Evolutionary conservation across 805 yeast genomes (phyloP).

Genomic region (Candida lessepsii): DNA sequence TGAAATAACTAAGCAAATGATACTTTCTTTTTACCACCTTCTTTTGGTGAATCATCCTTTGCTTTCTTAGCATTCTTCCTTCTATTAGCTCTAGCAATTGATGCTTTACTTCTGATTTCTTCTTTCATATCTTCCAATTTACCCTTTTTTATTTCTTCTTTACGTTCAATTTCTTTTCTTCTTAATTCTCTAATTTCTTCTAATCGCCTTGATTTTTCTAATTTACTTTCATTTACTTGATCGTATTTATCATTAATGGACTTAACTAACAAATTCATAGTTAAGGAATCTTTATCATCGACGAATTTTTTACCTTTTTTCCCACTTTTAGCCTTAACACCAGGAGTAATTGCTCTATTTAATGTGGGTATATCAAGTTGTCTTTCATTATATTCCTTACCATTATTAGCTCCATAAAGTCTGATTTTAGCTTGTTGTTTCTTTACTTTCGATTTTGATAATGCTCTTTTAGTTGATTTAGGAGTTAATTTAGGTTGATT

Average conservation of each 20-base stretch:
- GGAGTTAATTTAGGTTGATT: constrained; percentile 59
- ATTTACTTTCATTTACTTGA: constrained; percentile 75
- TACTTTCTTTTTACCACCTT: constrained; percentile 28
- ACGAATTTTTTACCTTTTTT: constrained; percentile 85
- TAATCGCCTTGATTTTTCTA: constrained; percentile 84
- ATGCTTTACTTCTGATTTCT: constrained; percentile 72
- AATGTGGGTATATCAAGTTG: constrained; percentile 77
- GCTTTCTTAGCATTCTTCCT: constrained; percentile 52
- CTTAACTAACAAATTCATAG: constrained; percentile 67
- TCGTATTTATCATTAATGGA: constrained; percentile 83
- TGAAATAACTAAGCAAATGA: constrained; percentile 45
- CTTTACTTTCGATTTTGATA: constrained; percentile 53
- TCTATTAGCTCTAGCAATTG: constrained; percentile 65
- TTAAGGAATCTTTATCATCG: constrained; percentile 62
- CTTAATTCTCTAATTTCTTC: constrained; percentile 88
- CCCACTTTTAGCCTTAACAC: constrained; percentile 71
- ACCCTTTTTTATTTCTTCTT: constrained; percentile 66
- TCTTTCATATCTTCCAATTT: constrained; percentile 74
- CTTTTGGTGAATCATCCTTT: constrained; percentile 17
- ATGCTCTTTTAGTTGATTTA: constrained; percentile 51
- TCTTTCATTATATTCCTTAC: constrained; percentile 65
- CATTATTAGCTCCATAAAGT: constrained; percentile 63
- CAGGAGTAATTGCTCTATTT: constrained; percentile 84
- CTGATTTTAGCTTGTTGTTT: constrained; percentile 64
- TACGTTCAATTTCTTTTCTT: constrained; percentile 81